These are phyloP conservation scores for Cytospora leucostoma DNA, from an alignment of 2,329 filamentous ascomycete genomes.

Conservation along the genomic window DNA sequence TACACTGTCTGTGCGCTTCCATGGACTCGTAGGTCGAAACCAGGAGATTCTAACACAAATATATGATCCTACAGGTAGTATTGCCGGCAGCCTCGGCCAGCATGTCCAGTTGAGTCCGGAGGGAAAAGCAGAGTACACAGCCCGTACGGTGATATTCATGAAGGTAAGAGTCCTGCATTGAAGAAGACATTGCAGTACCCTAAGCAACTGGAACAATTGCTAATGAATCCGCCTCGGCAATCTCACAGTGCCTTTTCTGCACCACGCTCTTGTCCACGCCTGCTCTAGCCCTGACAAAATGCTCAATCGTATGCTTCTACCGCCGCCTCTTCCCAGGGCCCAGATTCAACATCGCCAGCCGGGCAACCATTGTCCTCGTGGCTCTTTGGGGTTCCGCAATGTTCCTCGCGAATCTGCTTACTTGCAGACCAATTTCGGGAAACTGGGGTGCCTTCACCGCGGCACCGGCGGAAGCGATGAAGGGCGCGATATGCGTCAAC, in stretches of 20 bases:
- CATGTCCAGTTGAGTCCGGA: not conserved
- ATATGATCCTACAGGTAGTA: not conserved
- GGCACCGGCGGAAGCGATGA: not conserved
- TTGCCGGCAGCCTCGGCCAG: not conserved
- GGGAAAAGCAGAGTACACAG: not conserved
- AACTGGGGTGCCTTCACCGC: constrained; percentile 1
- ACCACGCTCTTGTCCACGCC: constrained; percentile 3
- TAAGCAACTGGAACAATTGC: not conserved
- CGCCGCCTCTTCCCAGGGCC: constrained; percentile 1
- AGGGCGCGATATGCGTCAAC: not conserved
- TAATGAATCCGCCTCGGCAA: not conserved
- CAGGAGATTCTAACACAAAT: not conserved
- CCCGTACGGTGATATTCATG: not conserved
- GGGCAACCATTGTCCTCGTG: not conserved
- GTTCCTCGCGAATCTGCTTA: not conserved
- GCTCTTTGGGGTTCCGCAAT: constrained; percentile 1
- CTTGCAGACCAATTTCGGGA: constrained; percentile 4
- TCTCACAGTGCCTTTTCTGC: not conserved
- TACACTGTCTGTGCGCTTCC: not conserved
- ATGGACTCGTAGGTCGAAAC: not conserved
- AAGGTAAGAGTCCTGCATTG: not conserved
- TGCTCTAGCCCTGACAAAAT: constrained; percentile 1
- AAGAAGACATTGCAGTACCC: not conserved
- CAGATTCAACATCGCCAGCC: not conserved
- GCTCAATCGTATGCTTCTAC: constrained; percentile 4